Percentiles rank a stretch among this genome's conserved stretches.
phyloP scores from a whole-genome alignment of 345 rosid genomes.

The Sapria himalayana region DNA sequence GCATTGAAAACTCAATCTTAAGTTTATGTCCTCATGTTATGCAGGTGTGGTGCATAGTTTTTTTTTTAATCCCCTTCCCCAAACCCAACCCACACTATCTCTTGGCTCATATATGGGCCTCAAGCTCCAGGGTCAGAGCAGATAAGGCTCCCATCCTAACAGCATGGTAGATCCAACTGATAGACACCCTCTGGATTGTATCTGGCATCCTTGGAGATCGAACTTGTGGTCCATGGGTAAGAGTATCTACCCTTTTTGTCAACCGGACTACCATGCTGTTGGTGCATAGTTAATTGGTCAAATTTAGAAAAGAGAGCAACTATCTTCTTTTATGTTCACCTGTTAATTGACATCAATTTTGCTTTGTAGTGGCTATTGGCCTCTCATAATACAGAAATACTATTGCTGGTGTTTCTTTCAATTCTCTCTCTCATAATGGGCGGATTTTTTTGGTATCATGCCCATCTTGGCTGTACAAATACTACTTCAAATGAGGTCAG shows the following conservation, averaged over 20 bases:
- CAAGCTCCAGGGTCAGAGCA: background rate
- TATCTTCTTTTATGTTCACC: background rate
- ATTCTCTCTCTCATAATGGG: slow-evolving; percentile 56
- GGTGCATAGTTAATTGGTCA: background rate
- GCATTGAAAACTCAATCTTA: slow-evolving; percentile 42
- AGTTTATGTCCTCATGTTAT: slow-evolving; percentile 52
- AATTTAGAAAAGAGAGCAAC: background rate
- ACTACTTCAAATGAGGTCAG: slow-evolving; percentile 80
- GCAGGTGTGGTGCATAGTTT: slow-evolving; percentile 28
- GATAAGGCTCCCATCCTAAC: background rate
- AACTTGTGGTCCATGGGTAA: background rate
- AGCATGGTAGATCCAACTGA: background rate
- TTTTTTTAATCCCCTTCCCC: background rate
- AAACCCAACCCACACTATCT: background rate
- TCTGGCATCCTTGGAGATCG: background rate
- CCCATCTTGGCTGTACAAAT: slow-evolving; percentile 56
- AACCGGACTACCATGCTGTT: background rate
- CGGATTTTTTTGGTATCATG: slow-evolving; percentile 76
- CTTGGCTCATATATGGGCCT: background rate
- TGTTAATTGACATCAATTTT: slow-evolving; percentile 1
- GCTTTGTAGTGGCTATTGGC: slow-evolving; percentile 49
- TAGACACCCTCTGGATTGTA: background rate
- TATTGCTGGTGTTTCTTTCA: slow-evolving; percentile 65
- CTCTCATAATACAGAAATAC: slow-evolving; percentile 71
- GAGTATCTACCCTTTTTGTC: background rate